A percentile compares a stretch with the other conserved stretches of the same genome.
These are phyloP conservation scores for Orbilia oligospora DNA, from an alignment of 2,329 filamentous ascomycete genomes.

Conservation along the genomic window DNA sequence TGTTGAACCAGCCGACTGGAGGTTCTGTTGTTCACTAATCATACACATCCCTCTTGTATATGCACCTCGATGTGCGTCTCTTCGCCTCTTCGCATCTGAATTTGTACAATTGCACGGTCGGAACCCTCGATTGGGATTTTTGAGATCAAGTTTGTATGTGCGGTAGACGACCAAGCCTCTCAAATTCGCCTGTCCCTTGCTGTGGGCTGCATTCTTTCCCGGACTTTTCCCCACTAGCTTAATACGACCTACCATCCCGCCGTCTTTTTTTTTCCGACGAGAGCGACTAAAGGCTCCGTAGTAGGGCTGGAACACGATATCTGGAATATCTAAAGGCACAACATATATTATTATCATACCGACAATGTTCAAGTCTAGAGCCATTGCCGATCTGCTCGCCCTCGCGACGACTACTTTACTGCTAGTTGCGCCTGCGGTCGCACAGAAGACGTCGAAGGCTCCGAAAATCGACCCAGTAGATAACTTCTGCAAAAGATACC, in stretches of 20 bases:
- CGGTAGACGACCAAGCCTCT: constrained; percentile 37
- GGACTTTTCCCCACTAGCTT: constrained; percentile 40
- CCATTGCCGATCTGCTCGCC: constrained; percentile 31
- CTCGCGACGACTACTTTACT: constrained; percentile 51
- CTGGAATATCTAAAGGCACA: constrained; percentile 8
- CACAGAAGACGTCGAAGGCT: constrained; percentile 19
- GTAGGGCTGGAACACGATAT: constrained; percentile 19
- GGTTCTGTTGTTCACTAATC: constrained; percentile 58
- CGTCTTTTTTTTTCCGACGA: constrained; percentile 6
- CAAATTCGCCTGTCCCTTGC: constrained; percentile 40
- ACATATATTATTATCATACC: constrained; percentile 4
- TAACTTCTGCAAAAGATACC: constrained; percentile 58
- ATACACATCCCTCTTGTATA: constrained; percentile 48
- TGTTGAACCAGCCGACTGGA: constrained; percentile 33
- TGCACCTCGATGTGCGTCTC: constrained; percentile 54
- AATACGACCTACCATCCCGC: constrained; percentile 36
- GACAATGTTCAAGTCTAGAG: constrained; percentile 37
- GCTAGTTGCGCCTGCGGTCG: constrained; percentile 39
- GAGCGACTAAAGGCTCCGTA: constrained; percentile 18
- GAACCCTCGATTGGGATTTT: constrained; percentile 35
- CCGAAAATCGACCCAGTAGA: constrained; percentile 45
- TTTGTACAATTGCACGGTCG: constrained; percentile 28
- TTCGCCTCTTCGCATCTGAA: constrained; percentile 43
- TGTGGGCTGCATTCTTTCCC: constrained; percentile 19
- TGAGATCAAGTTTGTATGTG: constrained; percentile 24